Evolutionary conservation across 768 basidiomycete genomes (phyloP), one percentile per base, ranked within the genome.

Genomic region (Boletus reticuloceps): DNA sequence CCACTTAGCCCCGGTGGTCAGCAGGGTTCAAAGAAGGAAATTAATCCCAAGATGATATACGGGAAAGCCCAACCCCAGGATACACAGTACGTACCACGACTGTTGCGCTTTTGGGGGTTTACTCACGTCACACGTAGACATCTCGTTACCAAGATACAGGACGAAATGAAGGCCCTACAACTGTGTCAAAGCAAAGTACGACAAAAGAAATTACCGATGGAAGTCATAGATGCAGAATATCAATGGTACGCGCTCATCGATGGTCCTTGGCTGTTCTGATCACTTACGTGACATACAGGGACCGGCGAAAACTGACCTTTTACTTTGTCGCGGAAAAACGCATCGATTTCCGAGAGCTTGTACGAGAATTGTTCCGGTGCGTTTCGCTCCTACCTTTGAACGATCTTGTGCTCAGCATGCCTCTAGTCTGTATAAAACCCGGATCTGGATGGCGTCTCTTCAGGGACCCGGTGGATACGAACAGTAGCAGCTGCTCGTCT

Each of bases 171-270:
- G 74, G 96, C 96, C 20, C 75, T 99, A 42, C 86, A 91, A 64
- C 76, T 98, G 51, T 97, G 95, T 63, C 85, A 93, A 71, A 90
- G 79, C 56, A 98, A 98, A 72, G 95, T 97, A 14, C 79, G 86
- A 50, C 92, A 94, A 70, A 91, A 95, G 76, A 94, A 94, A 69
- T 75, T 98, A 67, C 94, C 94, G 17, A 99, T 99, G 96, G 93
- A 98, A 72, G 94, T 99, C 55, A 86, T 97, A 47, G 96, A 98
- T 72, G 96, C 95, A 32, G 96, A 98, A 74, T 99, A 95, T 75
- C 96, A 99, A 69, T 98, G 94, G 94, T 94, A 53, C 29, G 45
- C 14, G 14, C 36, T 14, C 6, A 37, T 37, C 36, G 16, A 37
- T 13, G 13, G 36, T 37, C 36, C 29, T 9, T 29, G 29, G 36